A percentile compares a stretch with the other conserved stretches of the same genome.
phyloP scores from a whole-genome alignment of 1,139 yeast genomes.

The Blastobotrys capitulatus region DNA sequence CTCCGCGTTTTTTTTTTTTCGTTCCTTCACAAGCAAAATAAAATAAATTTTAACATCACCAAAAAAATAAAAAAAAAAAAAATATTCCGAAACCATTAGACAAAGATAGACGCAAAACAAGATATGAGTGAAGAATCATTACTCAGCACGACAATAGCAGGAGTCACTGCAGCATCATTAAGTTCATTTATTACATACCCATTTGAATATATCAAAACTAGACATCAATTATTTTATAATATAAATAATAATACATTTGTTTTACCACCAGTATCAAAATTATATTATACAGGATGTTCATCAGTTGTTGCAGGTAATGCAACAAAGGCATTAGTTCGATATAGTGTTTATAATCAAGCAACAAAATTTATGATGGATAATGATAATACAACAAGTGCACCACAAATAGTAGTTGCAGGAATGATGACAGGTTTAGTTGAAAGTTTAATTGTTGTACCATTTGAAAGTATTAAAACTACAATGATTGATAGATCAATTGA shows the following conservation, averaged over 20 bases:
- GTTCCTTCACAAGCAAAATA: no score
- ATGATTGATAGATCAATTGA: conserved; percentile 55
- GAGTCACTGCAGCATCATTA: conserved; percentile 67
- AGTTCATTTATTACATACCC: conserved; percentile 77
- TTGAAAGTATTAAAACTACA: conserved; percentile 76
- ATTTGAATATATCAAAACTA: conserved; percentile 74
- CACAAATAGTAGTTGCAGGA: conserved; percentile 60
- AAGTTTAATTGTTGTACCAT: conserved; percentile 80
- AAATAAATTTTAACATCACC: no score
- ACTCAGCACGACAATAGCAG: conserved; percentile 63
- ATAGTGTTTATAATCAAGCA: conserved; percentile 70
- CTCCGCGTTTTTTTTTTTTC: no score
- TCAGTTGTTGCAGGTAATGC: conserved; percentile 76
- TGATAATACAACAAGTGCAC: conserved; percentile 30
- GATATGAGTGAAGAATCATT: conserved; percentile 24
- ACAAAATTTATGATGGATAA: conserved; percentile 60
- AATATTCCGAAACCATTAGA: no score
- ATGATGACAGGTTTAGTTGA: conserved; percentile 65
- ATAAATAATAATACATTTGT: conserved; percentile 36
- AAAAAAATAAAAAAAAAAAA: background rate
- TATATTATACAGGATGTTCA: conserved; percentile 66
- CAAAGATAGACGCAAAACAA: no score
- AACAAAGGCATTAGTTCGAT: conserved; percentile 65
- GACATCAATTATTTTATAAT: conserved; percentile 54
- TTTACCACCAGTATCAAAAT: conserved; percentile 41